A percentile compares a stretch with the other conserved stretches of the same genome.
Evolutionary conservation across 2,329 filamentous ascomycete species (phyloP).

Genomic region (Sphaerulina vaccinii): DNA sequence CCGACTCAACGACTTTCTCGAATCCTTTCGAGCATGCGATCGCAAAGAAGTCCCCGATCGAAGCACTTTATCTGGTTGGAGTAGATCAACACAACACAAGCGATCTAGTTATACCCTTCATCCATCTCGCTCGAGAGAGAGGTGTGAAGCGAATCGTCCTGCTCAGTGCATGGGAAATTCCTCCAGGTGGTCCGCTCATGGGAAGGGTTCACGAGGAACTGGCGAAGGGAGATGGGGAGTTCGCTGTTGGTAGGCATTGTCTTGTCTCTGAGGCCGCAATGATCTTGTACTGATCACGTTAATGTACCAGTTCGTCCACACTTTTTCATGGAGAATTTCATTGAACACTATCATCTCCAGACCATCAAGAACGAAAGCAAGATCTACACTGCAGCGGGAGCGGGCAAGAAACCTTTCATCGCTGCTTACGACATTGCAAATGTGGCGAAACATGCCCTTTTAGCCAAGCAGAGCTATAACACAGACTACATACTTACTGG

Average conservation of each 20-base stretch:
- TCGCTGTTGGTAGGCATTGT: conserved; percentile 34
- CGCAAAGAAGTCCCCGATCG: conserved; percentile 29
- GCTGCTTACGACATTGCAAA: conserved; percentile 49
- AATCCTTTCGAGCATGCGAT: conserved; percentile 34
- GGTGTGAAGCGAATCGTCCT: conserved; percentile 49
- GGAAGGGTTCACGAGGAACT: conserved; percentile 18
- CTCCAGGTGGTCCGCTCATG: conserved; percentile 10
- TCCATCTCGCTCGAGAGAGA: conserved; percentile 42
- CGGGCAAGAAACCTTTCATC: conserved; percentile 50
- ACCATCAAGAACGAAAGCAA: conserved; percentile 43
- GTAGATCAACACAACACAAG: conserved; percentile 39
- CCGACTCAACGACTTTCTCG: conserved; percentile 43
- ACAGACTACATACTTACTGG: conserved; percentile 42
- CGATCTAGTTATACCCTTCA: conserved; percentile 42
- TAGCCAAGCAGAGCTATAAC: conserved; percentile 42
- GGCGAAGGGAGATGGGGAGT: conserved; percentile 35
- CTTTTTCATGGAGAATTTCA: conserved; percentile 55
- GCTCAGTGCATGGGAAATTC: conserved; percentile 30
- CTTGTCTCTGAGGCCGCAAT: not conserved
- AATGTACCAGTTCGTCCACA: conserved; percentile 41
- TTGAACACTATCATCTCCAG: conserved; percentile 33
- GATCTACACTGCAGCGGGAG: conserved; percentile 46
- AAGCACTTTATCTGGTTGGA: conserved; percentile 45
- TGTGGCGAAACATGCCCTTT: conserved; percentile 45
- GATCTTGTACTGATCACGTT: not conserved